These are phyloP conservation scores for Alectoria sarmentosa DNA, from an alignment of 495 filamentous ascomycete species.

Conservation along the genomic window DNA sequence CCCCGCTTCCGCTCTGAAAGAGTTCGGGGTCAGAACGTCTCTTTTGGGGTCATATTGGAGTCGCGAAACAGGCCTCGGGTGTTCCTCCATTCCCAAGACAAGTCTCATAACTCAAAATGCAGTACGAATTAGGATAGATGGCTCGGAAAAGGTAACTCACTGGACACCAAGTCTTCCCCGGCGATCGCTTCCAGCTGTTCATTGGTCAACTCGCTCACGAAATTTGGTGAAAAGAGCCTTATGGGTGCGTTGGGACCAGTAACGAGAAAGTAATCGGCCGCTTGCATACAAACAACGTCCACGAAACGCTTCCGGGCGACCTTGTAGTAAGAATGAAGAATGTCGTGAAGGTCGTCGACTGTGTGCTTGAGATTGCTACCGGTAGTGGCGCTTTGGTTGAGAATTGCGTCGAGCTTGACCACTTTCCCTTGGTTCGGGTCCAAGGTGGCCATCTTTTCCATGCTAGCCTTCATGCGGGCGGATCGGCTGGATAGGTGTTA, in stretches of 20 bases:
- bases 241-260: slow-evolving; percentile 31
- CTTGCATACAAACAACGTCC: slow-evolving; percentile 46
- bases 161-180: slow-evolving; percentile 35
- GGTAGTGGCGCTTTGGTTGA: slow-evolving; percentile 10
- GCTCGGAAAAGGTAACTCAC: too few species aligned
- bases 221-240: slow-evolving; percentile 32
- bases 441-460: slow-evolving; percentile 12
- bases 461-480: slow-evolving; percentile 23
- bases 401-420: slow-evolving; percentile 24
- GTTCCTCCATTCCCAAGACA: too few species aligned
- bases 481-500: slow-evolving; percentile 18
- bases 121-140: too few species aligned
- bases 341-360: slow-evolving; percentile 49
- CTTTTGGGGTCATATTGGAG: too few species aligned
- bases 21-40: too few species aligned
- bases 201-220: slow-evolving; percentile 32
- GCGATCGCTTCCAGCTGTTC: slow-evolving; percentile 41
- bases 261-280: slow-evolving; percentile 32
- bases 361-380: slow-evolving; percentile 37
- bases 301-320: slow-evolving; percentile 50
- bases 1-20: slow-evolving; percentile 27
- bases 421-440: slow-evolving; percentile 18
- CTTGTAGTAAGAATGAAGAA: slow-evolving; percentile 54
- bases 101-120: too few species aligned
- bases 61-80: too few species aligned